Percentiles rank a stretch among this genome's conserved stretches.
Conservation (phyloP, 495 filamentous ascomycete species). For the Tetracladium setigerum region DNA sequence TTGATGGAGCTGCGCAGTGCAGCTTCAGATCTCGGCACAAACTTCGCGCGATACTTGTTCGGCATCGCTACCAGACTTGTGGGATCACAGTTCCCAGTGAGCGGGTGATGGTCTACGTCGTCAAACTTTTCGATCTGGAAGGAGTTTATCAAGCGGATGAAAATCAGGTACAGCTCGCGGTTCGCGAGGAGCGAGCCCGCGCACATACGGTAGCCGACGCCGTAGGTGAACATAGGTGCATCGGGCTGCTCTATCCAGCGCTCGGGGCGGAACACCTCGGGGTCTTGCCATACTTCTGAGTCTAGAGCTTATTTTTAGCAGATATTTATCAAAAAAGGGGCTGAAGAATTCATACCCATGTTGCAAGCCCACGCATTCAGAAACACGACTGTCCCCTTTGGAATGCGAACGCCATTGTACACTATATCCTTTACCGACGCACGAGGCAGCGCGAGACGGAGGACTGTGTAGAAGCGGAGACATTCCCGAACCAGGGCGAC, state of each 20-base stretch:
- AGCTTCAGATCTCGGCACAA: constrained; percentile 41
- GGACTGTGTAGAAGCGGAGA: constrained; percentile 50
- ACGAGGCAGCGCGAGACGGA: constrained; percentile 53
- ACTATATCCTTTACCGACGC: constrained; percentile 52
- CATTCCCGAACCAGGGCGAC: constrained; percentile 52
- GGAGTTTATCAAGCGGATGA: constrained; percentile 51
- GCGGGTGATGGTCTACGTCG: constrained; percentile 45
- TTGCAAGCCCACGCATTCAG: constrained; percentile 63
- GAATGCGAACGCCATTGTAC: constrained; percentile 48
- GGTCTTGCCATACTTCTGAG: constrained; percentile 49
- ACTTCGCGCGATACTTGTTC: constrained; percentile 45
- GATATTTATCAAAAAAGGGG: constrained; percentile 21
- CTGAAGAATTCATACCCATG: constrained; percentile 30
- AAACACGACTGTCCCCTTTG: constrained; percentile 52
- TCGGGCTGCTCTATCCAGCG: constrained; percentile 57
- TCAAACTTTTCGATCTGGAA: constrained; percentile 47
- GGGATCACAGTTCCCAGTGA: constrained; percentile 46
- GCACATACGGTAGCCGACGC: constrained; percentile 60
- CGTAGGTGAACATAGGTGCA: constrained; percentile 53
- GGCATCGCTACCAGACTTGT: constrained; percentile 52
- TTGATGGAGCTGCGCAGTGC: too few relatives aligned
- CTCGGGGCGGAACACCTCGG: constrained; percentile 51
- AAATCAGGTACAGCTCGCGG: constrained; percentile 56
- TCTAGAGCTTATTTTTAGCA: constrained; percentile 16
- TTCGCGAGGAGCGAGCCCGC: constrained; percentile 56